These are phyloP conservation scores for Tylopilus sp. DNA, from an alignment of 1,284 basidiomycete genomes.

Conservation along the genomic window DNA sequence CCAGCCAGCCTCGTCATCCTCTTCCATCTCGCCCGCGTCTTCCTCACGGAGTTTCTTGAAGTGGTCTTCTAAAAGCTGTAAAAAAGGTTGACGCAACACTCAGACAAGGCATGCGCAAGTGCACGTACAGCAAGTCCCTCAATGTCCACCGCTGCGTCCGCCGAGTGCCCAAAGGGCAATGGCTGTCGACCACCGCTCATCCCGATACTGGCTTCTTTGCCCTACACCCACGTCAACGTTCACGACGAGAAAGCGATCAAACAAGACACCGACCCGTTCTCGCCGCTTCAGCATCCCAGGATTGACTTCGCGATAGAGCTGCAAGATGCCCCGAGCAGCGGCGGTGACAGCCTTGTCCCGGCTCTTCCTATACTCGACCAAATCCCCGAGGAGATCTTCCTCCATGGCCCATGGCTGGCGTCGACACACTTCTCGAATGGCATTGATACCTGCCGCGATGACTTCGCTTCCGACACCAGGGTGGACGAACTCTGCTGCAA, in stretches of 20 bases:
- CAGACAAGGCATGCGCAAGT: not conserved
- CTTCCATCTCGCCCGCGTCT: conserved; percentile 66
- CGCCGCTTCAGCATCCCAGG: conserved; percentile 92
- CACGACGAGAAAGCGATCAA: not conserved
- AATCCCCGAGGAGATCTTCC: conserved; percentile 91
- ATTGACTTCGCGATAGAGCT: conserved; percentile 97
- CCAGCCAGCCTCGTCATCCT: conserved; percentile 84
- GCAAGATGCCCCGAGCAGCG: conserved; percentile 89
- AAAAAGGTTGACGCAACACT: conserved; percentile 14
- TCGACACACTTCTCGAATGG: conserved; percentile 93
- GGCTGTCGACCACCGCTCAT: conserved; percentile 71
- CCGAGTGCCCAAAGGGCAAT: conserved; percentile 84
- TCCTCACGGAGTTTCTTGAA: conserved; percentile 77
- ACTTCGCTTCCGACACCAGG: conserved; percentile 97
- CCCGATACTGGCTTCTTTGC: conserved; percentile 88
- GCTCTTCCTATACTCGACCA: conserved; percentile 96
- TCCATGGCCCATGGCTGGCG: conserved; percentile 98
- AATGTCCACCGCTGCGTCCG: conserved; percentile 85
- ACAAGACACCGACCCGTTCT: conserved; percentile 74
- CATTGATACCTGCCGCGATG: conserved; percentile 95
- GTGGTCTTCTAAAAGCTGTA: conserved; percentile 89
- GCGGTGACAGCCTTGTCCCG: conserved; percentile 95
- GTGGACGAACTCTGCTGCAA: conserved; percentile 97
- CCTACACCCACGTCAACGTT: conserved; percentile 54
- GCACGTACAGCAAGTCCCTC: conserved; percentile 85